These are phyloP conservation scores for Apiospora pterosperma DNA, from an alignment of 2,329 filamentous ascomycete species.

Conservation along the genomic window DNA sequence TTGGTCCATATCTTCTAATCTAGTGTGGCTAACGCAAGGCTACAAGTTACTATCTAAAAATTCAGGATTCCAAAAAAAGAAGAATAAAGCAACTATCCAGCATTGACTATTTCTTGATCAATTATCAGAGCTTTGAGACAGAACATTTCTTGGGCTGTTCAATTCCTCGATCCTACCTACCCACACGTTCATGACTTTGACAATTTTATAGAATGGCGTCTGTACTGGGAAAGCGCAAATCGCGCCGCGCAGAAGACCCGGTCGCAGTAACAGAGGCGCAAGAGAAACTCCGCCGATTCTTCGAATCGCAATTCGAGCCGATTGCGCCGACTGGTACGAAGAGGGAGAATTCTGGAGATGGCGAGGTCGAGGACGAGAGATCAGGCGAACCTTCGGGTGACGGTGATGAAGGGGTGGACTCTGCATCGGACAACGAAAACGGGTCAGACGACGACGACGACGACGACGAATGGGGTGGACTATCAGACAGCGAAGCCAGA, in stretches of 20 bases:
- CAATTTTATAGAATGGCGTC: neutral
- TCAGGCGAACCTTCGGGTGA: constrained; percentile 14
- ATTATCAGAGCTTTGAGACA: neutral
- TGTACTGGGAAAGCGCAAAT: constrained; percentile 49
- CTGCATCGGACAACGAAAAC: constrained; percentile 16
- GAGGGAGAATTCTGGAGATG: constrained; percentile 25
- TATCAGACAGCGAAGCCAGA: constrained; percentile 16
- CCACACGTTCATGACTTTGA: neutral
- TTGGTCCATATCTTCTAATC: neutral
- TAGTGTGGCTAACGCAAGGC: neutral
- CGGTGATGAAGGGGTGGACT: constrained; percentile 25
- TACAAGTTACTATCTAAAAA: neutral
- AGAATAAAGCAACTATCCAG: too few species aligned
- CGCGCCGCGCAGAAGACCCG: constrained; percentile 19
- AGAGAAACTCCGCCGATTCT: constrained; percentile 77
- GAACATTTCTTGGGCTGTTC: neutral
- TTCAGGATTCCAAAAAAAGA: neutral
- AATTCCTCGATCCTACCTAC: neutral
- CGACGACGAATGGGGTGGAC: constrained; percentile 16
- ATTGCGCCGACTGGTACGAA: constrained; percentile 36
- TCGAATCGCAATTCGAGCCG: constrained; percentile 84
- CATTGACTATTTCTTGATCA: neutral
- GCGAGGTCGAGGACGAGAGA: constrained; percentile 31
- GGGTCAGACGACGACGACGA: constrained; percentile 30
- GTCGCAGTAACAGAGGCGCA: constrained; percentile 54